phyloP scores from a whole-genome alignment of 352 stramenopile genomes.

The Phytophthora boehmeriae region DNA sequence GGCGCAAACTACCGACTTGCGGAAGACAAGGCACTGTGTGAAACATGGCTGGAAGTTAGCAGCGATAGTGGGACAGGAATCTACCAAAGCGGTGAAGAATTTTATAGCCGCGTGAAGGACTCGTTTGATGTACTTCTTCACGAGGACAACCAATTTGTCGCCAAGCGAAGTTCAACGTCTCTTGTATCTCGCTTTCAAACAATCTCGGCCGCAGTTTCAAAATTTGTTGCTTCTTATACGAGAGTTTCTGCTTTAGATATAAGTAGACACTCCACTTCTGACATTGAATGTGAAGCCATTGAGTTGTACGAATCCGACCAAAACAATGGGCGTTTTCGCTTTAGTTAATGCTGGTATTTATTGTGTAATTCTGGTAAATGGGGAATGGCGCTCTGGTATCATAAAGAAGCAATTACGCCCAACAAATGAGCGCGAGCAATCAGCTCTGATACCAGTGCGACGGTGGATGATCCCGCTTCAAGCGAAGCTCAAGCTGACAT shows the following conservation, averaged over 20 bases:
- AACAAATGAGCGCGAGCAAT: too few species aligned
- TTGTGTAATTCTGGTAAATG: slow-evolving; percentile 14
- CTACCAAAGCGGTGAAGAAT: slow-evolving; percentile 7
- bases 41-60: too few species aligned
- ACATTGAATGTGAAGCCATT: slow-evolving; percentile 13
- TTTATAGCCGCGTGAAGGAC: background rate
- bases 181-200: slow-evolving; percentile 9
- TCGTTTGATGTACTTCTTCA: too few species aligned
- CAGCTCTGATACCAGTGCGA: too few species aligned
- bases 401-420: background rate
- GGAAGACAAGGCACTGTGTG: too few species aligned
- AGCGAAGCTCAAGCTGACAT: background rate
- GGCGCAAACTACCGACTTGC: too few species aligned
- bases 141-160: background rate
- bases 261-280: slow-evolving; percentile 3
- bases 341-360: slow-evolving; percentile 14
- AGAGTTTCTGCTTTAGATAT: background rate
- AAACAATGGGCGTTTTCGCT: slow-evolving; percentile 14
- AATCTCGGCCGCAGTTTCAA: slow-evolving; percentile 12
- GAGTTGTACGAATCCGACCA: slow-evolving; percentile 4
- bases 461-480: too few species aligned
- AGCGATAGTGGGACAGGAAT: background rate
- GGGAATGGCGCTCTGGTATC: background rate
- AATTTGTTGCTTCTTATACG: slow-evolving; percentile 15
- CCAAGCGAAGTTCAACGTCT: background rate